Conservation (phyloP, 2,329 filamentous ascomycete species). For the Tolypocladium tundrense region DNA sequence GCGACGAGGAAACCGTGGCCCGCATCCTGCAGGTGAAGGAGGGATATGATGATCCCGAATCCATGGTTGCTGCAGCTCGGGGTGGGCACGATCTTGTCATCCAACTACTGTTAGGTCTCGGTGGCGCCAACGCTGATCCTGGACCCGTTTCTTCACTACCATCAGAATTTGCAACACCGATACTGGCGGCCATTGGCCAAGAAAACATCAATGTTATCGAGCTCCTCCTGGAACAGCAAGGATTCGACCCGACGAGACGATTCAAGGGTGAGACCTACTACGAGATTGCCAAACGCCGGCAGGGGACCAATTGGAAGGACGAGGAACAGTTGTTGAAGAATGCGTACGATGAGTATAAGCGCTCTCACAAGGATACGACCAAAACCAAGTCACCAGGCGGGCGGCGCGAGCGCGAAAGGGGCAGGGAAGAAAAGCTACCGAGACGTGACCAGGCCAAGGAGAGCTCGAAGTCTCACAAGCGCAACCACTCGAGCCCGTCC, state of each 20-base stretch:
- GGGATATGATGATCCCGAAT: slow-evolving; percentile 63
- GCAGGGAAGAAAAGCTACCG: slow-evolving; percentile 31
- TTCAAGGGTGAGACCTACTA: slow-evolving; percentile 73
- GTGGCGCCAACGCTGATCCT: slow-evolving; percentile 58
- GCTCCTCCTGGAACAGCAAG: slow-evolving; percentile 63
- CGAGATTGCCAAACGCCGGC: slow-evolving; percentile 73
- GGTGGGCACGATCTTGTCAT: slow-evolving; percentile 85
- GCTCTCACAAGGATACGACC: slow-evolving; percentile 33
- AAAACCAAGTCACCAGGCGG: slow-evolving; percentile 40
- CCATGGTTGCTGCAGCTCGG: slow-evolving; percentile 82
- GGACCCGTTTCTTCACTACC: slow-evolving; percentile 48
- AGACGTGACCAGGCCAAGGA: slow-evolving; percentile 34
- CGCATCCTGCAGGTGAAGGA: slow-evolving; percentile 52
- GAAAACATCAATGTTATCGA: slow-evolving; percentile 77
- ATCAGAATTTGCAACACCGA: slow-evolving; percentile 75
- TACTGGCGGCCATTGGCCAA: slow-evolving; percentile 87
- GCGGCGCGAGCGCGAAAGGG: slow-evolving; percentile 29
- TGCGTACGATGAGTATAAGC: slow-evolving; percentile 57
- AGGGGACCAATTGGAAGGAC: slow-evolving; percentile 81
- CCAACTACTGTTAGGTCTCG: slow-evolving; percentile 63
- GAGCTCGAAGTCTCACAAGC: slow-evolving; percentile 33
- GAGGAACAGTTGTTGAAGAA: slow-evolving; percentile 74
- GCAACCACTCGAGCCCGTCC: slow-evolving; percentile 37
- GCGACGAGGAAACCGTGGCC: slow-evolving; percentile 51
- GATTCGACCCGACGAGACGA: slow-evolving; percentile 73